These are phyloP conservation scores for Penicillium sp. DNA, from an alignment of 2,329 filamentous ascomycete species.

Conservation along the genomic window DNA sequence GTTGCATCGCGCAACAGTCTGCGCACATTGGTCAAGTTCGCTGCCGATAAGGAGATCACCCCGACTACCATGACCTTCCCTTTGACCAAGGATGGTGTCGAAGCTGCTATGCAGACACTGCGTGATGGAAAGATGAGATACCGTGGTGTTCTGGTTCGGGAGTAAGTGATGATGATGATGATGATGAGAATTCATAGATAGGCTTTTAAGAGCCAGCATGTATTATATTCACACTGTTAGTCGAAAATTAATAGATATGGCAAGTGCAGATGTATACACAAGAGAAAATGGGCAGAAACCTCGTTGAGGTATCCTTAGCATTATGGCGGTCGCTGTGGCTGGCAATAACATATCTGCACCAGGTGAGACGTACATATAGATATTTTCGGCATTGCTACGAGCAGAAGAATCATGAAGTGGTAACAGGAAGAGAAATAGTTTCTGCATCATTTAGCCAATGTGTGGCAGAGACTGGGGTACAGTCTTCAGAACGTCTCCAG, in stretches of 20 bases:
- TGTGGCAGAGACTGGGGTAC: no score
- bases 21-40: slow-evolving; percentile 60
- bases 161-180: neutral
- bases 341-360: no score
- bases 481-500: no score
- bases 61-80: slow-evolving; percentile 65
- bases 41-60: slow-evolving; percentile 58
- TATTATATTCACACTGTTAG: neutral
- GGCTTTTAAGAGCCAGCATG: neutral
- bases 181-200: slow-evolving; percentile 18
- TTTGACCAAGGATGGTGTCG: slow-evolving; percentile 42
- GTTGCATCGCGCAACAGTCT: slow-evolving; percentile 62
- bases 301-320: no score
- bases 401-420: no score
- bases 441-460: no score
- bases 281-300: no score
- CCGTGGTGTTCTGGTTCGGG: slow-evolving; percentile 44
- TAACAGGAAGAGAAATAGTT: no score
- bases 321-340: no score
- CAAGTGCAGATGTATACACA: neutral
- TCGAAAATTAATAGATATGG: neutral
- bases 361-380: no score
- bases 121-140: slow-evolving; percentile 48
- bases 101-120: slow-evolving; percentile 45
- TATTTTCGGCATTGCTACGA: no score